Base-by-base conservation (phyloP, 202 grass and related monocot species). In the Brachypodium distachyon region DNA sequence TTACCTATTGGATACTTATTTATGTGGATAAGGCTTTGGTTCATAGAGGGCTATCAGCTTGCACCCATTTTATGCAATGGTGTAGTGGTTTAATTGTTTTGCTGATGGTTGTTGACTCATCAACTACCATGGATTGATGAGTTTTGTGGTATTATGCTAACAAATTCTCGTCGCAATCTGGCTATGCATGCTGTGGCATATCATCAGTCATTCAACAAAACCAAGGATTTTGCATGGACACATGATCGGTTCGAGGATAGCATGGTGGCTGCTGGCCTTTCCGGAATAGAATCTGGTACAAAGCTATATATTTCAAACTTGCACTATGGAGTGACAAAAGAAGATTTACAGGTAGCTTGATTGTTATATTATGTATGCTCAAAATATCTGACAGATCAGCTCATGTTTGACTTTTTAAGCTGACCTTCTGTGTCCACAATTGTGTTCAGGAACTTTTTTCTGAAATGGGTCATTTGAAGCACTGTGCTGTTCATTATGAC, bases 281-380 rank as follows among this genome's bases (percentile, higher is more conserved):
- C 91, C 72, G 91, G 86, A 42, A 70, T 87, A 87, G 96, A 95
- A 85, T 71, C 87, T 42, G 88, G 94, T 52, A 91, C 91, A 83
- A 99, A 99, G 67, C 56, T 99, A 48, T 99, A 95, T 80, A 90
- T 99, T 84, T 99, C 96, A 42, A 99, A 99, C 39, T 80, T 99
- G 77, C 92, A 96, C 89, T 95, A 90, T 77, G 89, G 87, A 74
- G 96, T 99, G 62, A 96, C 96, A 61, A 99, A 85, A 77, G 85
- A 91, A 87, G 92, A 99, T 83, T 83, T 99, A 69, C 83, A 95
- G 92, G 96, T 96, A 86, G 73, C 73, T 78, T 58, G 77, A 90
- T 76, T 67, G 63, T 61, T 55, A 62, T 40, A 43, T 79, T 72
- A 36, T 79, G 55, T n/a, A 51, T 60, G 21, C 28, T n/a, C 51